phyloP scores from a whole-genome alignment of 116 monocot species.

The Cymodocea nodosa region DNA sequence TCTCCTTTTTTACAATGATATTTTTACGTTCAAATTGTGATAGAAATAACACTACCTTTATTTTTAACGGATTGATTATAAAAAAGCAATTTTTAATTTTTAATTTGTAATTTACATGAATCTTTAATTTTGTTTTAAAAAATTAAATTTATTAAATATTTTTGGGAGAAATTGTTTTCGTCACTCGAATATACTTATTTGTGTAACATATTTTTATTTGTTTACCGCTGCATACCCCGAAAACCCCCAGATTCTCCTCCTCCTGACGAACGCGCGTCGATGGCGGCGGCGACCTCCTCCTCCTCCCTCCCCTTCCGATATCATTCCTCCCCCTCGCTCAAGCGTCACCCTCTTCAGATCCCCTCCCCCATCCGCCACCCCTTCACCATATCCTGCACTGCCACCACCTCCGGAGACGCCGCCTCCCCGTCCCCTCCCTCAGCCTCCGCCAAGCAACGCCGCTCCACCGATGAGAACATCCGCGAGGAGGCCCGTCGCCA shows the following conservation, averaged over 20 bases:
- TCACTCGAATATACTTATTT: too few species aligned
- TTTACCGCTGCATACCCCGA: too few species aligned
- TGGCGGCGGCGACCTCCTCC: slow-evolving; percentile 9
- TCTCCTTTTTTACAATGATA: too few species aligned
- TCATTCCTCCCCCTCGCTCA: background rate
- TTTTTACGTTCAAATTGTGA: too few species aligned
- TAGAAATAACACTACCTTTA: too few species aligned
- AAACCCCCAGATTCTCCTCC: background rate
- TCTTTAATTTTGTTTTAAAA: too few species aligned
- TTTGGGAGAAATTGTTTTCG: too few species aligned
- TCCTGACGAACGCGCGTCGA: background rate
- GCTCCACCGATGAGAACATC: slow-evolving; percentile 66
- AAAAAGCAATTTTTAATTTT: too few species aligned
- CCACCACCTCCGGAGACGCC: slow-evolving; percentile 2
- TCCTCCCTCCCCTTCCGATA: slow-evolving; percentile 7
- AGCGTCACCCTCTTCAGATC: background rate
- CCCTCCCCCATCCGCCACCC: background rate
- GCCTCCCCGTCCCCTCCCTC: background rate
- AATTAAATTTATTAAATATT: too few species aligned
- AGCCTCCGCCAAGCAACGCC: slow-evolving; percentile 11
- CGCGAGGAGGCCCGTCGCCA: slow-evolving; percentile 69
- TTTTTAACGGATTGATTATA: too few species aligned
- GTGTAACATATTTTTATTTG: too few species aligned
- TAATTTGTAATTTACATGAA: too few species aligned
- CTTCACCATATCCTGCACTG: slow-evolving; percentile 1